A percentile compares a stretch with the other conserved stretches of the same genome.
phyloP scores from a whole-genome alignment of 2,329 filamentous ascomycete genomes.

The Claviceps sp. region DNA sequence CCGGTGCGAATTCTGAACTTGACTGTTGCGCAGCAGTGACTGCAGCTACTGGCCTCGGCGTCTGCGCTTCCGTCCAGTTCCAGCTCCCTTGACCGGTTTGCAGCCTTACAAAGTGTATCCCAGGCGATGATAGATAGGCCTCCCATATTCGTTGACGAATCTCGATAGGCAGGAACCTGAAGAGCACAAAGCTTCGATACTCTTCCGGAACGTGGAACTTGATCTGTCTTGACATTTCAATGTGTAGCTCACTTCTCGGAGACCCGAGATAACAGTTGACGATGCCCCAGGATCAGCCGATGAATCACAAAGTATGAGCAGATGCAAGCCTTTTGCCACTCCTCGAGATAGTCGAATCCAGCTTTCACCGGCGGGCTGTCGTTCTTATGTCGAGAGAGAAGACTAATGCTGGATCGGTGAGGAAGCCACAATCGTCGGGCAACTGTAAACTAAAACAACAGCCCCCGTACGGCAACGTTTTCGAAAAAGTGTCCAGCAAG shows the following conservation, averaged over 20 bases:
- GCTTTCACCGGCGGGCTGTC: background rate
- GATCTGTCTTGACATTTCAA: conserved; percentile 1
- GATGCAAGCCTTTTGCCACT: background rate
- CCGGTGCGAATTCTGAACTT: conserved; percentile 1
- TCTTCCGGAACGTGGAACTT: conserved; percentile 18
- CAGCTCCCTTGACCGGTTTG: conserved; percentile 10
- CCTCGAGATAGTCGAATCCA: background rate
- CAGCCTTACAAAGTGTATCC: conserved; percentile 22
- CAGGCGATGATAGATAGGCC: conserved; percentile 16
- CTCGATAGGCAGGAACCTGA: conserved; percentile 20
- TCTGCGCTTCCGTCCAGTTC: conserved; percentile 11
- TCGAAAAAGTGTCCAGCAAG: background rate
- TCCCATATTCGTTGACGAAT: conserved; percentile 23
- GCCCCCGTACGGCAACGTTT: background rate
- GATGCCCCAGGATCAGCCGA: background rate
- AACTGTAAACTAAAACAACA: background rate
- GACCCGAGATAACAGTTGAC: background rate
- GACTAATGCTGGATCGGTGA: background rate
- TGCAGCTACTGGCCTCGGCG: background rate
- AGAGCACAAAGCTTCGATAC: conserved; percentile 19
- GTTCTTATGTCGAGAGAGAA: background rate
- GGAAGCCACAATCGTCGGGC: background rate
- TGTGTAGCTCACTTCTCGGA: background rate
- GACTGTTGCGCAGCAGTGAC: conserved; percentile 6
- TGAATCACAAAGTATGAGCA: background rate